Evolutionary conservation across 108 stramenopile genomes (phyloP), one percentile per base, ranked within the genome.

Genomic region (Schizochytrium sp.): DNA sequence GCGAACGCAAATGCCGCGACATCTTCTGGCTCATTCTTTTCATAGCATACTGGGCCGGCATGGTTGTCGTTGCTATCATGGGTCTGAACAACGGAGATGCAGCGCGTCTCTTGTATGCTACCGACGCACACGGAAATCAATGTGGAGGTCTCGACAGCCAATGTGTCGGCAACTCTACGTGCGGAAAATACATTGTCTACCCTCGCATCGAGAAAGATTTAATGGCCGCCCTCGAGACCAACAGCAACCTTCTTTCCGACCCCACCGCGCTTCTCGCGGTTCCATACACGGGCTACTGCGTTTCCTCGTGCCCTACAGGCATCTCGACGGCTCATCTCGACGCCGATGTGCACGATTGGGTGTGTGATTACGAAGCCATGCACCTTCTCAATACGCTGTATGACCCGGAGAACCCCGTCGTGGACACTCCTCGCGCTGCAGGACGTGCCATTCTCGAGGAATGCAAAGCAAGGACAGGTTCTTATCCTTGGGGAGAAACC

Each of bases 1-100:
- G 48, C 14, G 76, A 83, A 45, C 76, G 76, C 76, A 83, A 83
- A 23, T 83, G 76, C 76, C 45, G 76, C n/a, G 76, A 83, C 23
- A 23, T 83, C n/a, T 83, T 83, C 51, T 83, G 76, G 76, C 25
- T 83, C 48, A 12, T 83, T 55, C 76, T 83, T 6, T 83, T 83
- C 51, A 53, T 83, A 1, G 76, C 76, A 6, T 83, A 53, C 76
- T 83, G 76, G 76, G 76, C 48, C 48, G 76, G 76, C 45, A 83
- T 53, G 45, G 76, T 47, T 3, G 51, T 34, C 10, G 51, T 83
- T 53, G 12, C 23, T 21, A 12, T 53, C 76, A 12, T 53, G 14
- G 51, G 23, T 6, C 14, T 53, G 19, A 21, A 8, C n/a, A 21
- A 47, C 25, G 76, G 76, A 6, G 76, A 83, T 83, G 23, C 76